Evolutionary conservation across 345 rosid species (phyloP), one percentile per base, ranked within the genome.

Genomic region (Eucalyptus curtisii): DNA sequence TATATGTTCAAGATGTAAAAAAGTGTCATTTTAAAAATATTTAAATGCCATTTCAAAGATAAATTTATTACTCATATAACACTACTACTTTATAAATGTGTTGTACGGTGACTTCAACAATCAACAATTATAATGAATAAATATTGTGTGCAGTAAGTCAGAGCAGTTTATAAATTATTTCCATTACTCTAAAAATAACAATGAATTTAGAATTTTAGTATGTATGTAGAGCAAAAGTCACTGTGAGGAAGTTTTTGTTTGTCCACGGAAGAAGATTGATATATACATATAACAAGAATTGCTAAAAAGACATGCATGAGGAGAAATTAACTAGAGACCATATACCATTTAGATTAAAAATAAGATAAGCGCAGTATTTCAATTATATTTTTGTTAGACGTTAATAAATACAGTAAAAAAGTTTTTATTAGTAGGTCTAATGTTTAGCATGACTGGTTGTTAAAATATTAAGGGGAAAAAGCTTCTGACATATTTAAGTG

Each of bases 281-380:
- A 68, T 4, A 33, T 3, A n/a, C 3, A 15, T 4, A 31, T 7
- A 31, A 66, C 24, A n/a, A 16, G 13, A 68, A 68, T 31, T 17
- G 80, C 7, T 8, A 9, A 16, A 64, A 64, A n/a, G 16, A 68
- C 42, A 31, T 16, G 12, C 44, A 31, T 16, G 80, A 12, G 42
- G 24, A 31, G 80, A 33, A 33, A 33, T 68, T 33, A 31, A 33
- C 24, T 33, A 31, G 42, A 68, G 33, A 19, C 13, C 24, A 33
- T 68, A 33, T 7, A 66, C 20, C 80, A 33, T 33, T 16, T 68
- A 13, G 80, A 68, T 17, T 9, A n/a, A n/a, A 33, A 33, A 4
- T 33, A 8, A 68, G 2, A 68, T 33, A 0, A 0, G 1, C 1
- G 0, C 1, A 8, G 0, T 68, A 68, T 33, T 16, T 44, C 8